Conservation (phyloP, 768 basidiomycete species). For the Naganishia antarctica region DNA sequence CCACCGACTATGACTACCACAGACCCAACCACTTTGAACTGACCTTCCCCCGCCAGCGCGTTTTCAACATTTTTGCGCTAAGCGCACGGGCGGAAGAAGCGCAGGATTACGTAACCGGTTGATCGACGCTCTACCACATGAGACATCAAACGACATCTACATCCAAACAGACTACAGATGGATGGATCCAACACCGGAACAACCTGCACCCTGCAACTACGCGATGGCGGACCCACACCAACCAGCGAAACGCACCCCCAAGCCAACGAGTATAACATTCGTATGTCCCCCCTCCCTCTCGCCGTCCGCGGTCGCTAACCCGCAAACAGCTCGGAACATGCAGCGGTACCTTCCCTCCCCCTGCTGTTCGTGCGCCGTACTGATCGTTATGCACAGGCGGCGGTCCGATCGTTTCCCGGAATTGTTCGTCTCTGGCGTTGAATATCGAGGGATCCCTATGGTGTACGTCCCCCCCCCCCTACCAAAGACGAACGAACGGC, state of each 20-base stretch:
- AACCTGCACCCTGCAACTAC: too few species aligned
- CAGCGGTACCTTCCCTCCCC: constrained; percentile 32
- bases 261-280: constrained; percentile 41
- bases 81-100: not conserved
- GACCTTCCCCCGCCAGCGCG: not conserved
- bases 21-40: too few species aligned
- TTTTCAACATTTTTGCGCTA: constrained; percentile 1
- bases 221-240: too few species aligned
- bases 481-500: too few species aligned
- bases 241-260: not conserved
- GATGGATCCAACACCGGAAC: too few species aligned
- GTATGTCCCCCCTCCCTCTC: constrained; percentile 30
- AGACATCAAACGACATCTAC: too few species aligned
- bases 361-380: not conserved
- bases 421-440: constrained; percentile 45
- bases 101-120: constrained; percentile 12
- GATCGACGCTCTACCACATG: too few species aligned
- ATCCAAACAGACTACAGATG: too few species aligned
- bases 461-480: constrained; percentile 32
- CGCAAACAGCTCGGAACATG: constrained; percentile 41
- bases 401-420: constrained; percentile 43
- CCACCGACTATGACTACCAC: too few species aligned
- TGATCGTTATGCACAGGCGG: constrained; percentile 33
- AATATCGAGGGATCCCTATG: constrained; percentile 44
- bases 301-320: not conserved